Conservation (phyloP, 805 yeast genomes). For the Wickerhamiella domercqiae region DNA sequence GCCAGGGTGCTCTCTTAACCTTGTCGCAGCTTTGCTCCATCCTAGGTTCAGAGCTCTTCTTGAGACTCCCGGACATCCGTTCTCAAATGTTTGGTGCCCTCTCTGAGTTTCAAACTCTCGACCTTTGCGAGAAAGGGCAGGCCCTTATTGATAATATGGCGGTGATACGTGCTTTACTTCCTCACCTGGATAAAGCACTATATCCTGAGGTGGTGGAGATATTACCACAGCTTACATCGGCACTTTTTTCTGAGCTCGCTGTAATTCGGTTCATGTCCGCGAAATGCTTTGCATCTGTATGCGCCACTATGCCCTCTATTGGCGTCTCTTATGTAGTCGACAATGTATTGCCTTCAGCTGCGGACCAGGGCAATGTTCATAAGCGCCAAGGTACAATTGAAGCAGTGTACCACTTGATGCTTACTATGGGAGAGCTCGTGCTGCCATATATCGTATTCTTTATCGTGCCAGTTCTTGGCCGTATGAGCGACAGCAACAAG, state of each 20-base stretch:
- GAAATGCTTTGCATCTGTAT: slow-evolving; percentile 68
- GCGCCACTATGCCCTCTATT: slow-evolving; percentile 48
- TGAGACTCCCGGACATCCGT: slow-evolving; percentile 48
- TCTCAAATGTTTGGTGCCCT: slow-evolving; percentile 55
- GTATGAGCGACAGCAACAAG: slow-evolving; percentile 90
- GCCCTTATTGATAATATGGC: slow-evolving; percentile 76
- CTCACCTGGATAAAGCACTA: slow-evolving; percentile 37
- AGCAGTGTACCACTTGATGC: slow-evolving; percentile 70
- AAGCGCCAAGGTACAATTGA: slow-evolving; percentile 92
- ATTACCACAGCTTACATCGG: slow-evolving; percentile 36
- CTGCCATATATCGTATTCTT: slow-evolving; percentile 89
- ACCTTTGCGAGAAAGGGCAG: slow-evolving; percentile 33
- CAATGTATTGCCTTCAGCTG: slow-evolving; percentile 60
- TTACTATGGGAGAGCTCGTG: slow-evolving; percentile 73
- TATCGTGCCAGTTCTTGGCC: slow-evolving; percentile 89
- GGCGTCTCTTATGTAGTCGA: slow-evolving; percentile 73
- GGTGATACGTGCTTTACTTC: slow-evolving; percentile 56
- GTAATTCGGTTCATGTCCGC: slow-evolving; percentile 85
- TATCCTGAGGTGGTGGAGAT: slow-evolving; percentile 30
- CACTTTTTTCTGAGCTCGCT: slow-evolving; percentile 53
- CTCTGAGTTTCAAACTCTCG: slow-evolving; percentile 3
- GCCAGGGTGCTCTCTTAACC: slow-evolving; percentile 69
- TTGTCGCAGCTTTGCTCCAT: slow-evolving; percentile 41
- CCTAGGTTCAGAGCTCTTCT: slow-evolving; percentile 43
- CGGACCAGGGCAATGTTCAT: slow-evolving; percentile 51